Evolutionary conservation across 1,284 basidiomycete genomes (phyloP), one percentile per base, ranked within the genome.

Genomic region (Phenoliferia sp.): DNA sequence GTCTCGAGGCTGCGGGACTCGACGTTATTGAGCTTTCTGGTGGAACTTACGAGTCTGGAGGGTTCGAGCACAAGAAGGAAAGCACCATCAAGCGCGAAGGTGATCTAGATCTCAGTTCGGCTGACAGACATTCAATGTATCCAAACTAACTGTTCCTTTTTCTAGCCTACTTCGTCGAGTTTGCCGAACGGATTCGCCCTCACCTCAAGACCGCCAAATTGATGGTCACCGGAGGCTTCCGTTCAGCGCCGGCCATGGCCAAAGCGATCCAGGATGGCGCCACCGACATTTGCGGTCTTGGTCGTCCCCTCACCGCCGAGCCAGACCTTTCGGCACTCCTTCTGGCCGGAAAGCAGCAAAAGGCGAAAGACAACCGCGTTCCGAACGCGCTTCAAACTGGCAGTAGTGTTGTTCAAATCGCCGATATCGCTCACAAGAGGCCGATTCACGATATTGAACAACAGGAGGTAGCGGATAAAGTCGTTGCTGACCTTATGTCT

Each of bases 21-120:
- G 84, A 85, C 74, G 77, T 86, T 71, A 83, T 86, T 52, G 85
- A 85, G 70, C 69, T 84, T 61, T 78, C 73, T 61, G 83, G 83
- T 22, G 81, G 83, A 33, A 81, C 79, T 0, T 84, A 83, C 68
- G 82, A 83, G 66, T 72, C 61, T 58, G 48, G 75, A 57, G 78
- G 69, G 2, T 78, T 72, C 65, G 63, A 73, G 15, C 76, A 78
- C 74, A 73, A 75, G 73, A 76, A 77, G 63, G 82, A 82, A 1
- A 28, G 54, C 28, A 77, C 81, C 54, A 77, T 69, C 63, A 63
- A 75, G 59, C 76, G 81, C 34, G 82, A 84, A 71, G 81, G n/a
- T n/a, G n/a, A n/a, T n/a, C n/a, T n/a, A n/a, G n/a, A n/a, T n/a
- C n/a, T n/a, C n/a, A n/a, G n/a, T n/a, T n/a, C n/a, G n/a, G n/a